A percentile compares a stretch with the other conserved stretches of the same genome.
These are phyloP conservation scores for Platismatia glauca DNA, from an alignment of 495 filamentous ascomycete species.

Conservation along the genomic window DNA sequence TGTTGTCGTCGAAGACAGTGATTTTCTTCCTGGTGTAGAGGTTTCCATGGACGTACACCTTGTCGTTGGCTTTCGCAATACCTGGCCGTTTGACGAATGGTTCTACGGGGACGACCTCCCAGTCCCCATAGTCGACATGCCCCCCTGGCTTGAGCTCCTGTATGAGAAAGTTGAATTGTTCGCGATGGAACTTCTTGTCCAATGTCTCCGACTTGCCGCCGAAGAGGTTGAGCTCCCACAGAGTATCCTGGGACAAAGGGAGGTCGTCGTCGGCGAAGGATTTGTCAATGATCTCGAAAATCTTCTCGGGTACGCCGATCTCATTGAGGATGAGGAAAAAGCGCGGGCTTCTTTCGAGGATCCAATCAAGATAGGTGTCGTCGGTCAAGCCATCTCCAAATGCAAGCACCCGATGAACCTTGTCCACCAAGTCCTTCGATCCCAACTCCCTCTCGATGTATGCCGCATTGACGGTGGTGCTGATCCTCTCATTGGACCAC, in stretches of 20 bases:
- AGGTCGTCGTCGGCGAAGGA: constrained; percentile 86
- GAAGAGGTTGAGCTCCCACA: constrained; percentile 59
- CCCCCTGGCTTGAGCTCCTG: constrained; percentile 60
- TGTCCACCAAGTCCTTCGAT: constrained; percentile 53
- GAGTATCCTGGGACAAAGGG: constrained; percentile 62
- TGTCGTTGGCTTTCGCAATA: constrained; percentile 50
- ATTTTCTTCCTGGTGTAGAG: constrained; percentile 66
- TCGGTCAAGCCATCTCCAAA: constrained; percentile 88
- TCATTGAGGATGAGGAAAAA: constrained; percentile 78
- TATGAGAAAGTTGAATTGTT: constrained; percentile 75
- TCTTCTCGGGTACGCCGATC: constrained; percentile 71
- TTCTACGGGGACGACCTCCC: constrained; percentile 74
- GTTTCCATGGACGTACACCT: constrained; percentile 53
- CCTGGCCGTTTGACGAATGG: constrained; percentile 47
- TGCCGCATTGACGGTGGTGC: constrained; percentile 58
- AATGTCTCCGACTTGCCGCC: constrained; percentile 50
- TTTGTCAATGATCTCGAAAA: constrained; percentile 76
- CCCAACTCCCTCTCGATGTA: constrained; percentile 46
- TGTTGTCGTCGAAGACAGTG: constrained; percentile 45
- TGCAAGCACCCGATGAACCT: constrained; percentile 58
- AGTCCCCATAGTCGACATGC: constrained; percentile 63
- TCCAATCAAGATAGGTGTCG: constrained; percentile 89
- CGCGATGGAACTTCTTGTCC: constrained; percentile 66
- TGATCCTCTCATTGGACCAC: constrained; percentile 75
- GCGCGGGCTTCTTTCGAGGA: constrained; percentile 65